Evolutionary conservation across 2,329 filamentous ascomycete species (phyloP).

Genomic region (Conoideocrella luteorostrata): DNA sequence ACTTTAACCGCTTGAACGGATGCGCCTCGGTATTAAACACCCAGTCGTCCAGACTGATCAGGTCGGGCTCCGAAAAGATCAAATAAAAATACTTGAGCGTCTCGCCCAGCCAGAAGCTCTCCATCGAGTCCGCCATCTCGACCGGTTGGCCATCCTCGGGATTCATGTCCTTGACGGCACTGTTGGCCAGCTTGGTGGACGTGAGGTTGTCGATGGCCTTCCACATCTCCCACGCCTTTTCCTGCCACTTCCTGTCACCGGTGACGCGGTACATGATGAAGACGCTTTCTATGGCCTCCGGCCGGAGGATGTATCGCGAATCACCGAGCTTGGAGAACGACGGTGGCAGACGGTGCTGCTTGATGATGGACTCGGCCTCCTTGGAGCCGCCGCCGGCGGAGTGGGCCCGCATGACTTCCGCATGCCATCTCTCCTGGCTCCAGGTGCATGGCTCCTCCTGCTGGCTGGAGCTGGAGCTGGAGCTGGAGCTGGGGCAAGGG

Average conservation of each 20-base stretch:
- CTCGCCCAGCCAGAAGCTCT: conserved; percentile 65
- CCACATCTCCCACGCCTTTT: conserved; percentile 50
- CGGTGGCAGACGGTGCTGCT: conserved; percentile 30
- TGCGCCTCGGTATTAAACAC: conserved; percentile 55
- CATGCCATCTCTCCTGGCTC: conserved; percentile 31
- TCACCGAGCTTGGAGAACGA: conserved; percentile 58
- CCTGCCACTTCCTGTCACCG: conserved; percentile 34
- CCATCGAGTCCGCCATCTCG: conserved; percentile 56
- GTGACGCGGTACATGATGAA: conserved; percentile 49
- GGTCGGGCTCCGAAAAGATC: conserved; percentile 58
- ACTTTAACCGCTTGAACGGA: conserved; percentile 27
- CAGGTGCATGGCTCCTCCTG: conserved; percentile 19
- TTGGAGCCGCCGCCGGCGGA: conserved; percentile 18
- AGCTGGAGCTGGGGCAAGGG: conserved; percentile 31
- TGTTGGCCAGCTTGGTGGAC: conserved; percentile 40
- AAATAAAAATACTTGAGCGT: conserved; percentile 73
- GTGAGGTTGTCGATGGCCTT: conserved; percentile 39
- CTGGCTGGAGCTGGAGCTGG: neutral
- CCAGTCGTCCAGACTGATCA: conserved; percentile 62
- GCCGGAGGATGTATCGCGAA: conserved; percentile 44
- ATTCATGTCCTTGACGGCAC: conserved; percentile 38
- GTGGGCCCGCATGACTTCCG: conserved; percentile 18
- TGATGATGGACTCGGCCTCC: conserved; percentile 19
- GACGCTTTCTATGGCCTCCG: conserved; percentile 47
- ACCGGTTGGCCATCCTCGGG: conserved; percentile 20